Percentiles rank a stretch among this genome's conserved stretches.
Evolutionary conservation across 768 basidiomycete genomes (phyloP).

Genomic region (Naganishia vishniacii): DNA sequence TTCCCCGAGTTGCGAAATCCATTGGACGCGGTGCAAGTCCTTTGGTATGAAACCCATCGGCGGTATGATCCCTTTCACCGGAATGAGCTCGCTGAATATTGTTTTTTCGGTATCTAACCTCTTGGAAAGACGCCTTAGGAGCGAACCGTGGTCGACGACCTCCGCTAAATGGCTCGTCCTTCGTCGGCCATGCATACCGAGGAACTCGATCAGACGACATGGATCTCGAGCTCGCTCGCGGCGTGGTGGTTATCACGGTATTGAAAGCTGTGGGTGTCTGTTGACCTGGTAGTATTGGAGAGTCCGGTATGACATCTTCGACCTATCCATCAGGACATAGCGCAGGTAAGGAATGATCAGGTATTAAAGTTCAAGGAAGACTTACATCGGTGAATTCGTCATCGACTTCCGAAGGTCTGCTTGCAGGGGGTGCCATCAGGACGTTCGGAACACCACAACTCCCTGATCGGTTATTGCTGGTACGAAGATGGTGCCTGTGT

Average conservation of each 20-base stretch:
- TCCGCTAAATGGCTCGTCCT: background rate
- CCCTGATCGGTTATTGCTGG: no score
- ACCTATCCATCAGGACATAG: background rate
- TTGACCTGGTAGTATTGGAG: slow-evolving; percentile 1
- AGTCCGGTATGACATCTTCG: background rate
- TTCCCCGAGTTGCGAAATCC: background rate
- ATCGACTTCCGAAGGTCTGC: slow-evolving; percentile 1
- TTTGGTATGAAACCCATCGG: background rate
- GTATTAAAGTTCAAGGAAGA: background rate
- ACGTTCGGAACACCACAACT: no score
- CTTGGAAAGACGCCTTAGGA: background rate
- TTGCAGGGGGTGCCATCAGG: no score
- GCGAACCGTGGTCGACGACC: background rate
- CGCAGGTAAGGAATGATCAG: no score
- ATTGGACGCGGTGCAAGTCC: background rate
- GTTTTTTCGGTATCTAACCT: background rate
- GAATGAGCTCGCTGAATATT: background rate
- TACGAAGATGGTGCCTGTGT: no score
- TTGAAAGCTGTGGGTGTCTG: slow-evolving; percentile 1
- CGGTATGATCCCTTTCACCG: background rate
- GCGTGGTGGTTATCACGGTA: background rate
- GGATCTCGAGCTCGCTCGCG: background rate
- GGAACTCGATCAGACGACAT: background rate
- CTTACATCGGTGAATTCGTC: slow-evolving; percentile 15
- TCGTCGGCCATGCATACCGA: background rate